phyloP scores from a whole-genome alignment of 176 grass and related monocot genomes.

The Neostapfia colusana region DNA sequence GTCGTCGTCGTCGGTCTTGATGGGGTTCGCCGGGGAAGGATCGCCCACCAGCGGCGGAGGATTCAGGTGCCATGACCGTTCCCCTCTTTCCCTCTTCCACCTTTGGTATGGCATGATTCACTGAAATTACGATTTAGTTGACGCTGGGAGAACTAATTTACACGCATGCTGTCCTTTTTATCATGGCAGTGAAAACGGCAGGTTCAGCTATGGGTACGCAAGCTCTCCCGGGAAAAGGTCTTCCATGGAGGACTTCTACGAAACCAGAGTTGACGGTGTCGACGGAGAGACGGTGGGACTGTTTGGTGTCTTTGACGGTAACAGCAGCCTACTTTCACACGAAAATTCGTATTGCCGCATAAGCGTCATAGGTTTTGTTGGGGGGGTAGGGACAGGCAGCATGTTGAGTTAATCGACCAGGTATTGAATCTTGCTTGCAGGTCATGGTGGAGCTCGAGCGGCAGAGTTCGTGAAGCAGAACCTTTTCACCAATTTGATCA shows the following conservation, averaged over 20 bases:
- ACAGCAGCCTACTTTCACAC: background rate
- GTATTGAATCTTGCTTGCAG: conserved; percentile 12
- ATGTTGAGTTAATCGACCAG: background rate
- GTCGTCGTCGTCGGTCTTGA: conserved; percentile 9
- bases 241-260: conserved; percentile 86
- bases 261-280: conserved; percentile 73
- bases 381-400: too few species aligned
- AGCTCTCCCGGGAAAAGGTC: conserved; percentile 77
- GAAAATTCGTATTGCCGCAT: background rate
- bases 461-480: conserved; percentile 86
- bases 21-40: conserved; percentile 35
- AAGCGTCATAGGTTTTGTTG: too few species aligned
- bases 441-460: conserved; percentile 81
- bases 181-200: conserved; percentile 68
- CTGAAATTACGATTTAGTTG: too few species aligned
- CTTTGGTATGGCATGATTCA: background rate
- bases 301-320: conserved; percentile 92
- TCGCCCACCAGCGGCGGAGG: conserved; percentile 65
- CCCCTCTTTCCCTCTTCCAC: background rate
- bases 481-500: conserved; percentile 85
- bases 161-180: background rate
- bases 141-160: too few species aligned
- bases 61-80: conserved; percentile 53
- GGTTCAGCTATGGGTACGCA: conserved; percentile 83
- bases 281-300: conserved; percentile 75